phyloP scores from a whole-genome alignment of 2,329 filamentous ascomycete genomes.

The Hymenoscyphus fructigenus region DNA sequence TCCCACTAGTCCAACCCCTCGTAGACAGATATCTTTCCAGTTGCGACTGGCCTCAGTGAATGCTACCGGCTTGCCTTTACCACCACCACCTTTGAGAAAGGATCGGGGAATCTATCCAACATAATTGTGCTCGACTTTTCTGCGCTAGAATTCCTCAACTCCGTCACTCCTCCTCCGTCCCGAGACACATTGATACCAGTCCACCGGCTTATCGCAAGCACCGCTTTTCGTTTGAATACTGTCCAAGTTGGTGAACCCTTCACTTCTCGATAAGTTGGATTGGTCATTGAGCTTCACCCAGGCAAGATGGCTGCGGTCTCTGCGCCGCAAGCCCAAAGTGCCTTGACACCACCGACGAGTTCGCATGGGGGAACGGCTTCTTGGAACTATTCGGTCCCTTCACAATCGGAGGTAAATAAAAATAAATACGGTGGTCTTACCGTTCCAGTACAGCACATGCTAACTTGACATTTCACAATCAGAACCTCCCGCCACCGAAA shows the following conservation, averaged over 20 bases:
- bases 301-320: constrained; percentile 38
- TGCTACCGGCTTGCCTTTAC: neutral
- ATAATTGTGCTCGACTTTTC: neutral
- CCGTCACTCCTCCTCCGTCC: neutral
- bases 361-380: constrained; percentile 32
- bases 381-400: constrained; percentile 36
- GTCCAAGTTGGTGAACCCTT: neutral
- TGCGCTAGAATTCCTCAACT: neutral
- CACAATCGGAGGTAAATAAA: constrained; percentile 32
- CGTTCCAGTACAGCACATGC: neutral
- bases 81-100: neutral
- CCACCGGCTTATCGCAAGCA: neutral
- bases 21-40: neutral
- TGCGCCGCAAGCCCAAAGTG: constrained; percentile 35
- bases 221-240: neutral
- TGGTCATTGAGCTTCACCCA: constrained; percentile 17
- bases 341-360: constrained; percentile 36
- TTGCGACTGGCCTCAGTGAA: neutral
- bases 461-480: constrained; percentile 3
- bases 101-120: neutral
- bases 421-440: neutral
- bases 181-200: neutral
- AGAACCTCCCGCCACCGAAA: constrained; percentile 24
- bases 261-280: neutral
- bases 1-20: neutral